Base-by-base conservation (phyloP, 2,329 filamentous ascomycete genomes). In the Trichocomaceae sp. region DNA sequence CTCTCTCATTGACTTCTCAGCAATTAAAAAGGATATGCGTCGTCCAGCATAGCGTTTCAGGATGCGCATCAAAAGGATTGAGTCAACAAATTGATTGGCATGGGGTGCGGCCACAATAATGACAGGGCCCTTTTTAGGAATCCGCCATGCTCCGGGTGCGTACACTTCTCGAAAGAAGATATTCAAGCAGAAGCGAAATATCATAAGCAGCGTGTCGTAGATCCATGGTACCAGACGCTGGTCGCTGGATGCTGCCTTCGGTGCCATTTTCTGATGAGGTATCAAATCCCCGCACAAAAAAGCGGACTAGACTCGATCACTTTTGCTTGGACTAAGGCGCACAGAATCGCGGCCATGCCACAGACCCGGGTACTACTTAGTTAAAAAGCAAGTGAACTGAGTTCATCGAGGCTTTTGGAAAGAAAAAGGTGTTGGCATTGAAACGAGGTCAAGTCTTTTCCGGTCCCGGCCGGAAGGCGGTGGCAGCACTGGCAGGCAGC, bases 101-200 rank as follows among this genome's bases (percentile, higher is more conserved):
- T 99, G 93, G 61, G 93, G 93, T 52, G 92, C 93, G 46, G 91
- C 93, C 63, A 99, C 93, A 66, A 99, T 93, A 56, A 99, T 88
- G 59, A 99, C 83, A 1, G 93, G 91, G 0, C 91, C 93, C 59
- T 83, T 82, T 64, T 87, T 84, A 44, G 93, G 93, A 47, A 97
- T 88, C 71, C 91, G 92, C 90, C 93, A 99, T 59, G 91, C 88
- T 62, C 90, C 90, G 61, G 93, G 83, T 13, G 93, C 93, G 69
- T 96, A 90, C 15, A 97, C 90, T 74, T 97, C 92, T 62, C 93
- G 87, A 78, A 99, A 99, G 82, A 99, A 99, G 62, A 96, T 84
- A 72, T 97, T 92, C 61, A 95, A 85, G 52, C 97, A 79, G 60
- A 97, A 69, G 2, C 77, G 77, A 59, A 79, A 74, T 8, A 69